Conservation (phyloP, 2,329 filamentous ascomycete genomes). For the Dactylellina haptotyla region DNA sequence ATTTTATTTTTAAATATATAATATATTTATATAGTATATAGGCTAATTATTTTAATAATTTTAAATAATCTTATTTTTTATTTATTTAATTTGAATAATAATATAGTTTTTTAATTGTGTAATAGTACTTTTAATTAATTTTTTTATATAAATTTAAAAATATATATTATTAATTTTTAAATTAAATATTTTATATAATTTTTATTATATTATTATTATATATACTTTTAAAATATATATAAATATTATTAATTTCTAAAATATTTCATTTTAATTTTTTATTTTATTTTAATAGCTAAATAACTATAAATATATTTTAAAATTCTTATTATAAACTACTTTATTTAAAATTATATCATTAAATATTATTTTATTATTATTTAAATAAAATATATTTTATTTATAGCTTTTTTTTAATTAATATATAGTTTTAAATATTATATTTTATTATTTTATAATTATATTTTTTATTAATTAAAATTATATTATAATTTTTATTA, state of each 20-base stretch:
- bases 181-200: background rate
- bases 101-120: background rate
- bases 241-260: too few species aligned
- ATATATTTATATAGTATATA: background rate
- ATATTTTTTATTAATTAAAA: background rate
- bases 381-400: background rate
- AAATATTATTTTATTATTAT: background rate
- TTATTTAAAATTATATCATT: background rate
- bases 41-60: background rate
- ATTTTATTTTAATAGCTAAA: background rate
- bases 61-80: background rate
- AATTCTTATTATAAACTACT: background rate
- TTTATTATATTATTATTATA: background rate
- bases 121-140: background rate
- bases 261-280: background rate
- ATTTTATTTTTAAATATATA: background rate
- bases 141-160: too few species aligned
- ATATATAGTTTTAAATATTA: constrained; percentile 7
- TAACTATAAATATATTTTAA: background rate
- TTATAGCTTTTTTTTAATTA: background rate
- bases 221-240: constrained; percentile 1
- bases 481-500: background rate
- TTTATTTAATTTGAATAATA: background rate
- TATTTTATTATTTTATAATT: constrained; percentile 5
- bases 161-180: background rate